Percentiles rank a stretch among this genome's conserved stretches.
These are phyloP conservation scores for Fallopia convolvulus DNA, from an alignment of 148 eudicot genomes.

Conservation along the genomic window DNA sequence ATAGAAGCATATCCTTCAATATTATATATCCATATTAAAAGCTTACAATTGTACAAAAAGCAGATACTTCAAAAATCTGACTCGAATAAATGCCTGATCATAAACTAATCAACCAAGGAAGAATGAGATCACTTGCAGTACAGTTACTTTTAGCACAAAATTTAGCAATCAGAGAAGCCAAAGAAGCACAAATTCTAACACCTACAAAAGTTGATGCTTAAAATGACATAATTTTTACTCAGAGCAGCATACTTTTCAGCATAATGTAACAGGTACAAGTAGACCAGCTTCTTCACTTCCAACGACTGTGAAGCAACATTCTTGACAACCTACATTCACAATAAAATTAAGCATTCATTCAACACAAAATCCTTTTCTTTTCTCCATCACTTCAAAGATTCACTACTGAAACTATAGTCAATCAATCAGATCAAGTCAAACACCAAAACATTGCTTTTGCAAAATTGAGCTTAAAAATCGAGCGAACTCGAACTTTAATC, in stretches of 20 bases:
- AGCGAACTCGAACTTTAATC: not conserved
- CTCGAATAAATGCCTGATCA: not conserved
- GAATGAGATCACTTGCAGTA: slow-evolving; percentile 4
- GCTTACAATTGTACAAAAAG: not conserved
- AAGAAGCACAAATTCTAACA: not conserved
- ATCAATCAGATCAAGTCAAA: not conserved
- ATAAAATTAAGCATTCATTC: not conserved
- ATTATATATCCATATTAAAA: not conserved
- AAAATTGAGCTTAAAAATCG: not conserved
- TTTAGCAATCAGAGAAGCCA: not conserved
- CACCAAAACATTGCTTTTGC: not conserved
- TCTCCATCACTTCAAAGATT: not conserved
- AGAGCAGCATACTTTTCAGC: slow-evolving; percentile 79
- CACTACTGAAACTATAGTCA: not conserved
- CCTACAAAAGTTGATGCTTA: not conserved
- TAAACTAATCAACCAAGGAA: not conserved
- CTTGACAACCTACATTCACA: slow-evolving; percentile 68
- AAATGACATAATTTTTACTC: slow-evolving; percentile 4
- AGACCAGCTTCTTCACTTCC: slow-evolving; percentile 98
- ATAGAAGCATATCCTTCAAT: not conserved
- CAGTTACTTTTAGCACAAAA: not conserved
- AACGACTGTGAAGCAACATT: slow-evolving; percentile 91
- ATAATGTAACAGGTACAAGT: slow-evolving; percentile 86
- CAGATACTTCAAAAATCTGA: not conserved
- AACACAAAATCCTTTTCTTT: not conserved